A percentile compares a stretch with the other conserved stretches of the same genome.
Evolutionary conservation across 2,329 filamentous ascomycete genomes (phyloP).

Genomic region (Claviceps paspali): DNA sequence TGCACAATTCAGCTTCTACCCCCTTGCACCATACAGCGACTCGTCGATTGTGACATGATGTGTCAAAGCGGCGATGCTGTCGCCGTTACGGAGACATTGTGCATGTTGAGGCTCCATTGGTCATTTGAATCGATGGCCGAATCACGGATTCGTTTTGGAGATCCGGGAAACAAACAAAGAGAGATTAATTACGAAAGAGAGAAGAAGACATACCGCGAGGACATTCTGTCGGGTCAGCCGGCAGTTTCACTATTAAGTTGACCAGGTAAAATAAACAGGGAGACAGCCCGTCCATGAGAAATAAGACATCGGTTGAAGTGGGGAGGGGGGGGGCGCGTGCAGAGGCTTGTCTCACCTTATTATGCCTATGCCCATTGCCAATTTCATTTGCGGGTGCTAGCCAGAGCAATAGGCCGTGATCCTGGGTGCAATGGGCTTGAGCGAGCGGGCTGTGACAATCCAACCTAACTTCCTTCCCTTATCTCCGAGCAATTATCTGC

Average conservation of each 20-base stretch:
- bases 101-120: background rate
- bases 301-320: background rate
- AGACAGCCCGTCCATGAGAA: background rate
- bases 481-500: background rate
- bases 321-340: background rate
- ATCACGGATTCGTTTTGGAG: background rate
- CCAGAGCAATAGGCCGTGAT: too few species aligned
- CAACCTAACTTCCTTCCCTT: too few species aligned
- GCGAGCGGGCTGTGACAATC: too few species aligned
- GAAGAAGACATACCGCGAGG: background rate
- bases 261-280: background rate
- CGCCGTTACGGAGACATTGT: background rate
- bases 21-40: background rate
- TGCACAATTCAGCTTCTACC: background rate
- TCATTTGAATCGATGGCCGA: background rate
- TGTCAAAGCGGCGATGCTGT: background rate
- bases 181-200: background rate
- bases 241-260: background rate
- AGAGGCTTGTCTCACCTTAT: slow-evolving; percentile 1
- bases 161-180: background rate
- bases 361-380: background rate
- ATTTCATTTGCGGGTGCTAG: too few species aligned
- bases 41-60: background rate
- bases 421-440: too few species aligned
- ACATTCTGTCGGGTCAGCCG: background rate